Percentiles rank a stretch among this genome's conserved stretches.
Evolutionary conservation across 1,284 basidiomycete genomes (phyloP).

Genomic region (Rhodotorula sp.): DNA sequence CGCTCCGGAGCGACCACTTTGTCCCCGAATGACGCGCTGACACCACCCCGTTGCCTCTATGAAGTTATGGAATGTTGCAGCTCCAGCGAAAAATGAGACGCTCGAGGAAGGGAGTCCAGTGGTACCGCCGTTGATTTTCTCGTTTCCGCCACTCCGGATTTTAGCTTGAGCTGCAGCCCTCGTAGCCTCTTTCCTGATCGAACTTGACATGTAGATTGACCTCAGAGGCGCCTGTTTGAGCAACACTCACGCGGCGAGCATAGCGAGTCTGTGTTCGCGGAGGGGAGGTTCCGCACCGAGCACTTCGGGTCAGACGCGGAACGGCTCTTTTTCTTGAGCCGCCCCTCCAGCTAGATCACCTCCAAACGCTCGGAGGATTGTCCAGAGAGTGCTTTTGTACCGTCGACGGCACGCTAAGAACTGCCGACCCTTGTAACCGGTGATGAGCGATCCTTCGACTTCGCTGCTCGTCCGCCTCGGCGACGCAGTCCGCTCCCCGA

Average conservation of each 20-base stretch:
- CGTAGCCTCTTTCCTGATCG: not conserved
- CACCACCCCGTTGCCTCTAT: not conserved
- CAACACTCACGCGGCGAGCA: too few relatives aligned
- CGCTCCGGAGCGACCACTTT: too few relatives aligned
- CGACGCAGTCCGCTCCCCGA: slow-evolving; percentile 19
- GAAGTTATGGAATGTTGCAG: slow-evolving; percentile 48
- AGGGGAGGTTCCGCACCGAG: not conserved
- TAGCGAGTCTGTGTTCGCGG: not conserved
- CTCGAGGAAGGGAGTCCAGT: slow-evolving; percentile 82
- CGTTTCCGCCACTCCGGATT: not conserved
- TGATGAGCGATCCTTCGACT: slow-evolving; percentile 6
- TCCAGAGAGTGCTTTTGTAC: too few relatives aligned
- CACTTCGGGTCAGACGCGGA: too few relatives aligned
- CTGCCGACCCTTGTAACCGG: too few relatives aligned
- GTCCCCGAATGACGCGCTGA: not conserved
- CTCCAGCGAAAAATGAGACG: slow-evolving; percentile 95
- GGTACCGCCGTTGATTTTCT: slow-evolving; percentile 58
- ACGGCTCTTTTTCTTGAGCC: too few relatives aligned
- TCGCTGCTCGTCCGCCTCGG: slow-evolving; percentile 12
- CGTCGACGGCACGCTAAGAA: too few relatives aligned
- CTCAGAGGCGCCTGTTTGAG: not conserved
- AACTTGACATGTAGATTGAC: not conserved
- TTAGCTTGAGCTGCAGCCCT: not conserved
- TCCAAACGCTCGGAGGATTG: too few relatives aligned
- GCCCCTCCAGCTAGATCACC: too few relatives aligned